Percentiles rank a stretch among this genome's conserved stretches.
Conservation (phyloP, 1,284 basidiomycete species). For the Flammula alnicola region DNA sequence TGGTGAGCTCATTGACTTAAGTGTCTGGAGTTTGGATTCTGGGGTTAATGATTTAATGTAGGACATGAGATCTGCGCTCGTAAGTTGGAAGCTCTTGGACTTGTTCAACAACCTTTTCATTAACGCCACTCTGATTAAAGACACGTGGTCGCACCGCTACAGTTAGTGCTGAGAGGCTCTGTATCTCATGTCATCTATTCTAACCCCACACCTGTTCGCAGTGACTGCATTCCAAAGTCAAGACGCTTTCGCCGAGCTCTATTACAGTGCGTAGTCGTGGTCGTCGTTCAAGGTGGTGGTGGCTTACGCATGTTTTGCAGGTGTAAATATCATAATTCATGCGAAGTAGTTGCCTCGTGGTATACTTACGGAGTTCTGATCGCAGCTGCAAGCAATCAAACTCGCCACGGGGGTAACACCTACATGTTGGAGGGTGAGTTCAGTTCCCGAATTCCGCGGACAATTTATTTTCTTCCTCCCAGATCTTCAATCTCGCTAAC, state of each 20-base stretch:
- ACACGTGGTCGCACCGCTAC: slow-evolving; percentile 67
- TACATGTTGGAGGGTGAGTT: slow-evolving; percentile 65
- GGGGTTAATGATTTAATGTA: slow-evolving; percentile 14
- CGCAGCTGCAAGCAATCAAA: slow-evolving; percentile 54
- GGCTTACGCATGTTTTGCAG: not conserved
- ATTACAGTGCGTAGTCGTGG: slow-evolving; percentile 58
- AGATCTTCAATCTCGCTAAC: not conserved
- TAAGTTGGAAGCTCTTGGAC: slow-evolving; percentile 34
- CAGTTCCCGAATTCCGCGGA: not conserved
- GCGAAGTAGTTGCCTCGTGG: not conserved
- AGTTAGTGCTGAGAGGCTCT: slow-evolving; percentile 37
- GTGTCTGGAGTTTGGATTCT: not conserved
- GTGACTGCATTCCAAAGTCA: slow-evolving; percentile 75
- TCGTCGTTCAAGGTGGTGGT: not conserved
- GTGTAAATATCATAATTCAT: no score
- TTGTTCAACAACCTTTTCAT: not conserved
- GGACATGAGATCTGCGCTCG: slow-evolving; percentile 68
- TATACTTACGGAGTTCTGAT: not conserved
- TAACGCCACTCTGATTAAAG: slow-evolving; percentile 30
- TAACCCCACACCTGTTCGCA: slow-evolving; percentile 20
- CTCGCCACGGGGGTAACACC: slow-evolving; percentile 68
- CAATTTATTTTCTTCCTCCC: not conserved
- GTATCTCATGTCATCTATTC: not conserved
- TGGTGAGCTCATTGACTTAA: slow-evolving; percentile 32
- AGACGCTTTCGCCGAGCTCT: slow-evolving; percentile 81